Evolutionary conservation across 208 protist genomes (phyloP), one percentile per base, ranked within the genome.

Genomic region (Trypanosoma boissoni): DNA sequence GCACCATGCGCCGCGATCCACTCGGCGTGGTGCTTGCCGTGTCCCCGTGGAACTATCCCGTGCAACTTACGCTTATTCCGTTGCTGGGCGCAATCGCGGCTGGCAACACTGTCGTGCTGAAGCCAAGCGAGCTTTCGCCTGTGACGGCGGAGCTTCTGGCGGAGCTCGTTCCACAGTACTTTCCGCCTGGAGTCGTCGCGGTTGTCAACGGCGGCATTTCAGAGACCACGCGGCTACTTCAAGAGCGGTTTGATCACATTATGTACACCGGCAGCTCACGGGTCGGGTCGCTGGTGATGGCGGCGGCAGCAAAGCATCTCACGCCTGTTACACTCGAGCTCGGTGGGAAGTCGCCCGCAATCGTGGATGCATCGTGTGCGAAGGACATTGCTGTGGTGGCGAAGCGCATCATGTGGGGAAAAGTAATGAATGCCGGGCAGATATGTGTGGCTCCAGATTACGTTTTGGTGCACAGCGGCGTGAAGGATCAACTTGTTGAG

Each of bases 321-420:
- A 97, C 91, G 6, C 94, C 96, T 20, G 83, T 97, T 4, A 88
- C 80, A 14, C 80, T 98, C 28, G 96, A 98, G 68, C 73, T 98
- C 2, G 96, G 96, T 44, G 96, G 96, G 18, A 98, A 98, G 60
- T 91, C 76, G 21, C 96, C 96, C 24, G 67, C 61, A 12, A 93
- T 97, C 42, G 58, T 98, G 2, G 86, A 94, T 68, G 49, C 49
- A 18, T 70, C 58, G 1, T 75, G 69, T 57, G 31, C 69, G 16
- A 31, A 49, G 1, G 64, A 92, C 60, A 50, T 96, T 16, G 54
- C 78, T 12, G 55, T 79, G 1, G 78, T 88, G 24, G 83, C 81
- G 1, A 46, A 46, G 4, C 71, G 88, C 31, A 77, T 97, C 14
- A 37, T 73, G 43, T 91, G 70, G 72, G 86, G 72, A 10, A 95